phyloP scores from a whole-genome alignment of 495 filamentous ascomycete species.

The Penicillium soppii region DNA sequence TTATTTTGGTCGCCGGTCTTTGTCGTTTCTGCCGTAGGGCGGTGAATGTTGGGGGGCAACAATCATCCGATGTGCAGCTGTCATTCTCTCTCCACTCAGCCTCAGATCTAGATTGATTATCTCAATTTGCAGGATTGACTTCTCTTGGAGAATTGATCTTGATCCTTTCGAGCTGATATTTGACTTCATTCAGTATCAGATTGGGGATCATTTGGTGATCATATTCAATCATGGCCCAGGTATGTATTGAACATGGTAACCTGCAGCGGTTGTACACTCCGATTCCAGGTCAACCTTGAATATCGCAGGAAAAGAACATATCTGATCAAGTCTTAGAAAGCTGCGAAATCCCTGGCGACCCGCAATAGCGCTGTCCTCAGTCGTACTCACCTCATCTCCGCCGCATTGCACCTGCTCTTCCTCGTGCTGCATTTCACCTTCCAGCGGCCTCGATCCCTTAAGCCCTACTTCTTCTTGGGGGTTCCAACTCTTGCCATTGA shows the following conservation, averaged over 20 bases:
- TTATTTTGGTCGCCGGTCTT: constrained; percentile 19
- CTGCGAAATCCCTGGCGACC: constrained; percentile 84
- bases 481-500: constrained; percentile 75
- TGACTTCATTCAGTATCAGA: background rate
- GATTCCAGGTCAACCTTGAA: background rate
- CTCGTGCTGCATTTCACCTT: constrained; percentile 65
- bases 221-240: constrained; percentile 34
- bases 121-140: background rate
- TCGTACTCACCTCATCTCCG: constrained; percentile 74
- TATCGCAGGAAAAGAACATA: background rate
- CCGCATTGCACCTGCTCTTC: constrained; percentile 70
- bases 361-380: constrained; percentile 73
- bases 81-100: constrained; percentile 4
- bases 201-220: background rate
- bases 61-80: constrained; percentile 15
- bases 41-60: constrained; percentile 29
- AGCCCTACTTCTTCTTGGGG: constrained; percentile 70
- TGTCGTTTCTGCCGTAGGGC: constrained; percentile 25
- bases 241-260: constrained; percentile 14
- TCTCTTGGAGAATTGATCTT: background rate
- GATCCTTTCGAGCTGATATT: no score
- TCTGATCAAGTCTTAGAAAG: constrained; percentile 63
- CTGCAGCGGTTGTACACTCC: background rate
- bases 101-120: background rate
- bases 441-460: constrained; percentile 63